Evolutionary conservation across 2,329 filamentous ascomycete genomes (phyloP).

Genomic region (Colletotrichum eremochloae): DNA sequence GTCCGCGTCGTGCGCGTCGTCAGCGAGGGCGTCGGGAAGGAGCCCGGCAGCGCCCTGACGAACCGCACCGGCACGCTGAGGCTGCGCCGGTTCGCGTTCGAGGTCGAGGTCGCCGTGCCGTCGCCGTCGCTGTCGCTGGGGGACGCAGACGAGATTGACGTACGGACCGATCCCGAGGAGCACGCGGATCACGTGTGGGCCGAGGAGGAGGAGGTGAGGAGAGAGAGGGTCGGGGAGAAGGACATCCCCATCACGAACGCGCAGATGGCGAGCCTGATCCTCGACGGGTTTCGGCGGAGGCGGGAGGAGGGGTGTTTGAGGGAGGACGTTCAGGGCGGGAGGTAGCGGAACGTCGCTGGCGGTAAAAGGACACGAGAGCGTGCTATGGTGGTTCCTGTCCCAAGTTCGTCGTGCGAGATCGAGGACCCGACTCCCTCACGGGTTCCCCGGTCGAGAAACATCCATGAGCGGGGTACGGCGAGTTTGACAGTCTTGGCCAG

Average conservation of each 20-base stretch:
- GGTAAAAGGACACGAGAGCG: no score
- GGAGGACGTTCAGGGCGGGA: no score
- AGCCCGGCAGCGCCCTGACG: conserved; percentile 49
- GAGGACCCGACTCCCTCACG: not conserved
- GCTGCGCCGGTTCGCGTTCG: conserved; percentile 53
- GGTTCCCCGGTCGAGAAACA: not conserved
- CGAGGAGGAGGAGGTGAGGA: conserved; percentile 53
- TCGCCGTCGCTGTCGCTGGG: no score
- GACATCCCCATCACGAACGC: conserved; percentile 49
- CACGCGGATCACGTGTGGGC: conserved; percentile 58
- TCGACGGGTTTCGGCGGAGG: conserved; percentile 50
- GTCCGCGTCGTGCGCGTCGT: conserved; percentile 46
- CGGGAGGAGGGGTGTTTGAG: conserved; percentile 28
- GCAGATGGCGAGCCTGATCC: conserved; percentile 47
- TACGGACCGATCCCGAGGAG: conserved; percentile 56
- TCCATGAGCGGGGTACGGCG: not conserved
- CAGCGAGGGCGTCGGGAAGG: conserved; percentile 45
- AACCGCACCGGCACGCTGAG: conserved; percentile 51
- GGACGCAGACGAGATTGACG: conserved; percentile 32
- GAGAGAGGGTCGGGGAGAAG: conserved; percentile 46
- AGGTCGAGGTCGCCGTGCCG: conserved; percentile 49
- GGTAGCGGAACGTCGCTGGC: no score
- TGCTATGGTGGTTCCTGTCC: not conserved
- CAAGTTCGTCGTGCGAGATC: not conserved
- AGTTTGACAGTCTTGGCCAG: not conserved